Evolutionary conservation across 371 early-diverging fungal species (phyloP), one percentile per base, ranked within the genome.

Genomic region (Circinella minor): DNA sequence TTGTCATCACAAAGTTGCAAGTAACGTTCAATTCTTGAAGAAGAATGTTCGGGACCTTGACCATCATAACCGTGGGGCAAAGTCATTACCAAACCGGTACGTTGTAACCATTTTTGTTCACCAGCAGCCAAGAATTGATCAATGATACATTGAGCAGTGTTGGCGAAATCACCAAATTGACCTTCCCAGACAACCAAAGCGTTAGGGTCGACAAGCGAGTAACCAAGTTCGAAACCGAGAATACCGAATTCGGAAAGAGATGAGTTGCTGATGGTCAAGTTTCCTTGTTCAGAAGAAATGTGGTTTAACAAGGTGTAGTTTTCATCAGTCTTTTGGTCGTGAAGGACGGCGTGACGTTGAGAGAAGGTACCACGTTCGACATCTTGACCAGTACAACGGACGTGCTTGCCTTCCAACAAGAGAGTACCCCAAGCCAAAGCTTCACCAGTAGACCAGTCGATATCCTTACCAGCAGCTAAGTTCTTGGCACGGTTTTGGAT

Each of bases 11-110:
- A 93, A 75, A 98, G 81, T 80, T 95, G 95, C 69, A 98, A 86
- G 83, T 93, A 98, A 71, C 99, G 94, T 84, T 98, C 99, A 63
- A 98, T 85, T 74, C 98, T 91, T 48, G 95, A 89, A 38, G 94
- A 94, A 46, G 96, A 95, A 86, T 98, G 99, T 81, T 98, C 99
- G 18, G 99, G 97, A 38, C 99, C 99, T 81, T 95, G 95, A 64
- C 99, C 99, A 78, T 98, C 99, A 75, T 94, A 98, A 71, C 99
- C 99, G 81, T 98, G 99, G 17, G 99, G 99, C 68, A 98, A 86
- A 51, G 95, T 86, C 86, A 98, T 82, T 18, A 93, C 91, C 74
- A 98, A 81, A 59, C 98, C 98, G 39, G 95, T 92, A 73, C 96
- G 93, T 84, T 95, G 93, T 66, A 97, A 86, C 98, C 99, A 98